Percentiles rank a stretch among this genome's conserved stretches.
These are phyloP conservation scores for Rhizodiscina lignyota DNA, from an alignment of 495 filamentous ascomycete genomes.

Conservation along the genomic window DNA sequence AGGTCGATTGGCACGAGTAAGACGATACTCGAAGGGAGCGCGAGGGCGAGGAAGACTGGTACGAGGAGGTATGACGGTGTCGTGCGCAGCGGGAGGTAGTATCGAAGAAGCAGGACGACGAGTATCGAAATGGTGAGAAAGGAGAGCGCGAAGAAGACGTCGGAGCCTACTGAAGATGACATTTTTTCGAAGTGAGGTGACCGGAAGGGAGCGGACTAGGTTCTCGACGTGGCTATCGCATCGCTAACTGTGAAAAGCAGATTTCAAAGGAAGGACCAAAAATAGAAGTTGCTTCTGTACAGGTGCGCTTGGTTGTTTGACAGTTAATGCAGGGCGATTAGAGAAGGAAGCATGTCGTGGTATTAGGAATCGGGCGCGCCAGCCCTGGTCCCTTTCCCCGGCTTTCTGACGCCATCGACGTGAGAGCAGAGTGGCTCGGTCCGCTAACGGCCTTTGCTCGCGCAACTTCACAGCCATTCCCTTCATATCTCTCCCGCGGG, in stretches of 20 bases:
- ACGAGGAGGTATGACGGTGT: slow-evolving; percentile 84
- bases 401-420: too few species aligned
- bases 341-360: too few species aligned
- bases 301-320: too few species aligned
- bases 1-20: slow-evolving; percentile 92
- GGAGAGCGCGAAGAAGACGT: slow-evolving; percentile 54
- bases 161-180: slow-evolving; percentile 38
- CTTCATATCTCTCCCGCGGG: too few species aligned
- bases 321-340: too few species aligned
- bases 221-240: background rate
- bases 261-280: background rate
- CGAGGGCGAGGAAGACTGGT: slow-evolving; percentile 83
- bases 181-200: too few species aligned
- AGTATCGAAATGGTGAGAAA: slow-evolving; percentile 55
- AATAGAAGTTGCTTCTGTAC: too few species aligned
- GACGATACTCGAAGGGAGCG: slow-evolving; percentile 85
- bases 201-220: background rate
- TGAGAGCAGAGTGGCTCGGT: too few species aligned
- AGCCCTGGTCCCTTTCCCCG: too few species aligned
- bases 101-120: slow-evolving; percentile 68
- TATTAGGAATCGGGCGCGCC: too few species aligned
- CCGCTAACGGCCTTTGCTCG: too few species aligned
- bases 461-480: too few species aligned
- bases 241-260: background rate
- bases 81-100: slow-evolving; percentile 76